Base-by-base conservation (phyloP, 2,329 filamentous ascomycete species). In the Chalaropsis thielavioides region DNA sequence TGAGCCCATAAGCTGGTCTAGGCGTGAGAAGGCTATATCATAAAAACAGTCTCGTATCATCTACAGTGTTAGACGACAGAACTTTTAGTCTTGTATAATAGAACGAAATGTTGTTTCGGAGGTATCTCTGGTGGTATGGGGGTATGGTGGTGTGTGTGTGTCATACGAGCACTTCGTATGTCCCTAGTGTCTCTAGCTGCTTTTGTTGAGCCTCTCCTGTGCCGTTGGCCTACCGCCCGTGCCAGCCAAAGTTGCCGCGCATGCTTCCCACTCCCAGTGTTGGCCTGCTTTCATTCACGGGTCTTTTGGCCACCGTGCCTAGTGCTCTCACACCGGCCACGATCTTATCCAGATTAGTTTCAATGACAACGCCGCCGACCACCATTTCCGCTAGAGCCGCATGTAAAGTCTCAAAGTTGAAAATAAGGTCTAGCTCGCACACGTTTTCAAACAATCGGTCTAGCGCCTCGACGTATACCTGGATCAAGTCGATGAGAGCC, bases 391-490 rank as follows among this genome's bases (percentile, higher is more conserved):
- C 86, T 10, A 97, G 78, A 17, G 91, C 86, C 8, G 92, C 89
- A 78, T 99, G 94, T 71, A 99, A 80, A 17, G 91, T 95, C 81
- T 99, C 94, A 71, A 96, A 99, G 74, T 97, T 97, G 79, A 99
- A 99, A 74, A 99, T 99, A 70, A 99, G 81, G 75, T 99, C 92
- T 65, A 99, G 80, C 78, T 99, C 94, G 81, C 94, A 99, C 10
- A 99, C 94, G 74, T 99, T 96, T 77, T 97, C 94, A 73, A 99
- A 99, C 49, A 99, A 81, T 69, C 90, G 85, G 75, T 99, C 94
- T 43, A 99, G 82, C 0, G 92, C 87, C 76, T 99, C 94, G 68
- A 99, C 94, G 72, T 96, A 99, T 67, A 99, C 94, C 76, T 99
- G 94, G 69, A 99, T 97, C 64, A 99, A 79, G 75, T 99, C 94